Percentiles rank a stretch among this genome's conserved stretches.
phyloP scores from a whole-genome alignment of 805 yeast genomes.

The Ogataea glucozyma region DNA sequence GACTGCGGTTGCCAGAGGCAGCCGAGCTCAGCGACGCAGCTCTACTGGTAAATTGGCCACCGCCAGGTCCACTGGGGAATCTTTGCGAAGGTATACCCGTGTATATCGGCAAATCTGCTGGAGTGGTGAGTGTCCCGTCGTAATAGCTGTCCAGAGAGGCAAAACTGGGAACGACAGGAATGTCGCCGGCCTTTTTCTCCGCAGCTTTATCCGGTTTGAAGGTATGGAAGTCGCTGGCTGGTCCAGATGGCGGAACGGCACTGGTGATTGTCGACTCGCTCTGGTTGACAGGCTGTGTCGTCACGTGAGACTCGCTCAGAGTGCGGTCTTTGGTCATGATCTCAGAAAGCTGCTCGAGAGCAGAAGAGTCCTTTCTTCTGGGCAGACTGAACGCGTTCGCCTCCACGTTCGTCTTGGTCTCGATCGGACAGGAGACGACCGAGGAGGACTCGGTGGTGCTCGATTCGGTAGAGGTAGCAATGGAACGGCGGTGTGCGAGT shows the following conservation, averaged over 20 bases:
- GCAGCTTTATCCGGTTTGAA: constrained; percentile 17
- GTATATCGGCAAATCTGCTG: constrained; percentile 6
- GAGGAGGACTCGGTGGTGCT: constrained; percentile 38
- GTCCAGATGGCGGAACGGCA: neutral
- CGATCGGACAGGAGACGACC: constrained; percentile 24
- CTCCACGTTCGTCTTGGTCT: constrained; percentile 25
- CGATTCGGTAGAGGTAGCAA: constrained; percentile 27
- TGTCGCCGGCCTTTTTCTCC: constrained; percentile 11
- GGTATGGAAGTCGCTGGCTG: neutral
- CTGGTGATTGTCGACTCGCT: constrained; percentile 18
- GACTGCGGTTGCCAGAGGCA: constrained; percentile 7
- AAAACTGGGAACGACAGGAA: constrained; percentile 72
- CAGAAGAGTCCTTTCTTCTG: constrained; percentile 20
- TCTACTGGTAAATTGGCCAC: constrained; percentile 5
- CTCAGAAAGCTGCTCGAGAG: constrained; percentile 24
- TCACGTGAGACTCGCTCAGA: constrained; percentile 3
- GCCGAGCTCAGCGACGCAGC: constrained; percentile 9
- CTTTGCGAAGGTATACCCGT: constrained; percentile 17
- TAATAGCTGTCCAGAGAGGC: constrained; percentile 75
- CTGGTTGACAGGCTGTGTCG: constrained; percentile 10
- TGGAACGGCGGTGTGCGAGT: constrained; percentile 16
- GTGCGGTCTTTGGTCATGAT: constrained; percentile 19
- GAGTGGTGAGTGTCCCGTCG: constrained; percentile 26
- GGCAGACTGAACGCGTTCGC: constrained; percentile 21
- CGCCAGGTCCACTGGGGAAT: constrained; percentile 5